phyloP scores from a whole-genome alignment of 139 green algal genomes.

The Zygnema circumcarinatum region DNA sequence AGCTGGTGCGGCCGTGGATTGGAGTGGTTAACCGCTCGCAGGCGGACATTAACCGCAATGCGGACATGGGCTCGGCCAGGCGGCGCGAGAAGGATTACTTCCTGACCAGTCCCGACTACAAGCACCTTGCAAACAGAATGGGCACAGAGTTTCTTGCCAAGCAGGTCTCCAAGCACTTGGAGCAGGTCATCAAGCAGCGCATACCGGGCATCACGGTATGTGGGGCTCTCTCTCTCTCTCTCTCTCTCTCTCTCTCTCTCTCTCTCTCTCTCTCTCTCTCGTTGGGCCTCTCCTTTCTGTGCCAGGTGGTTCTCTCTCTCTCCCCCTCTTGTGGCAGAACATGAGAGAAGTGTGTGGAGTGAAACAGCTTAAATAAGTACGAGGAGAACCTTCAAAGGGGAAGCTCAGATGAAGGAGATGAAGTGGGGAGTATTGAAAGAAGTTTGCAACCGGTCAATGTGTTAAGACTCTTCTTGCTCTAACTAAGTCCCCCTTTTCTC shows the following conservation, averaged over 20 bases:
- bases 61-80: slow-evolving; percentile 44
- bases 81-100: slow-evolving; percentile 60
- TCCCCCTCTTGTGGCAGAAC: background rate
- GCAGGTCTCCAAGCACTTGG: slow-evolving; percentile 50
- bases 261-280: background rate
- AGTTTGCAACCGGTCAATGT: too few species aligned
- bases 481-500: too few species aligned
- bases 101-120: slow-evolving; percentile 43
- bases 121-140: slow-evolving; percentile 22
- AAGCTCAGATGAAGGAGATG: too few species aligned
- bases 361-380: too few species aligned
- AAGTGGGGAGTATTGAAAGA: too few species aligned
- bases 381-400: too few species aligned
- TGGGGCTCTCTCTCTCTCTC: too few species aligned
- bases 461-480: too few species aligned
- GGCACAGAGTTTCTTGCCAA: slow-evolving; percentile 58
- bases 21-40: slow-evolving; percentile 69
- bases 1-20: slow-evolving; percentile 56
- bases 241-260: background rate
- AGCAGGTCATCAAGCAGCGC: slow-evolving; percentile 46
- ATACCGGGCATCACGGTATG: slow-evolving; percentile 42
- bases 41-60: slow-evolving; percentile 63
- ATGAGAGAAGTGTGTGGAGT: too few species aligned
- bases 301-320: background rate
- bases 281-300: background rate